Conservation (phyloP, 805 yeast species). For the Candida parachauliodes region DNA sequence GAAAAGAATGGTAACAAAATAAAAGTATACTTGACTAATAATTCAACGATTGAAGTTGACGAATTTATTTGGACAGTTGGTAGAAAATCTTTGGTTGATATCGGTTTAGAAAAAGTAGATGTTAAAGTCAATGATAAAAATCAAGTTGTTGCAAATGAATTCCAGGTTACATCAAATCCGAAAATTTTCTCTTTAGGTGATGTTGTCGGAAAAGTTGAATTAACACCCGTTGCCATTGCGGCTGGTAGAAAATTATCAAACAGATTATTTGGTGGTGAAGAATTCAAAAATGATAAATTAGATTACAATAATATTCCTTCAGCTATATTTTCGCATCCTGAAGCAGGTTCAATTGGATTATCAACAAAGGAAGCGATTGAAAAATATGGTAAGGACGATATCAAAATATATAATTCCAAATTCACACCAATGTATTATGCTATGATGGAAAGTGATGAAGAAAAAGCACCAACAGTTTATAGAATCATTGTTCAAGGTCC, state of each 20-base stretch:
- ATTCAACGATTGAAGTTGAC: conserved; percentile 55
- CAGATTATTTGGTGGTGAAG: conserved; percentile 80
- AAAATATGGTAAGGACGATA: conserved; percentile 72
- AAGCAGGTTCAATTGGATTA: conserved; percentile 91
- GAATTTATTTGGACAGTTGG: conserved; percentile 92
- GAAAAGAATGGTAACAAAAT: conserved; percentile 35
- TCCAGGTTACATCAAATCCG: conserved; percentile 71
- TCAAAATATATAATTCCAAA: conserved; percentile 77
- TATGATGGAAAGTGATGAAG: conserved; percentile 56
- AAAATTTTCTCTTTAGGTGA: conserved; percentile 88
- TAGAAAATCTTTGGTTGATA: conserved; percentile 68
- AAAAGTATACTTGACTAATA: conserved; percentile 37
- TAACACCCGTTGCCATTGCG: conserved; percentile 98
- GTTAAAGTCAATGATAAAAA: conserved; percentile 57
- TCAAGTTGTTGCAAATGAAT: conserved; percentile 79
- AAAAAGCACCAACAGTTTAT: conserved; percentile 84
- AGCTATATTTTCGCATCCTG: conserved; percentile 98
- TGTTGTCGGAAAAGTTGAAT: conserved; percentile 86
- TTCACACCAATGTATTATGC: conserved; percentile 94
- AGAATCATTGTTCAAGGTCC: conserved; percentile 74
- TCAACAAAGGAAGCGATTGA: conserved; percentile 73
- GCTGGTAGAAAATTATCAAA: conserved; percentile 94
- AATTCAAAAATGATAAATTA: conserved; percentile 70
- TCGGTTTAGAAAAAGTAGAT: conserved; percentile 76
- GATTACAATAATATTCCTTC: conserved; percentile 88